These are phyloP conservation scores for Fusarium keratoplasticum DNA, from an alignment of 2,329 filamentous ascomycete species.

Conservation along the genomic window DNA sequence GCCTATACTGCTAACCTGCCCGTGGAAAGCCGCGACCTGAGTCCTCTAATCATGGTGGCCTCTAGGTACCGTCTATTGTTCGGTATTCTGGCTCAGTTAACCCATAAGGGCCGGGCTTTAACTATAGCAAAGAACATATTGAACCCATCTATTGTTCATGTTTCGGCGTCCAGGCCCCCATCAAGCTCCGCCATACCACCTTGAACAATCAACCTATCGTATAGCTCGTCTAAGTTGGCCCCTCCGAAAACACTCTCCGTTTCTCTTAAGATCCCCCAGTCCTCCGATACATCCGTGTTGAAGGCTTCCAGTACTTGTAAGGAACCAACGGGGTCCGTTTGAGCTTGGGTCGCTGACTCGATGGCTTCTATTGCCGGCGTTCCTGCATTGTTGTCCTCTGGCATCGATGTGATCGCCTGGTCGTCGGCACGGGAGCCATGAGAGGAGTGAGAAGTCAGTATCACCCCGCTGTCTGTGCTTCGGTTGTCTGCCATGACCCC, in stretches of 20 bases:
- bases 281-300: not conserved
- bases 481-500: not conserved
- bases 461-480: not conserved
- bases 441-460: not conserved
- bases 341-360: not conserved
- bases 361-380: not conserved
- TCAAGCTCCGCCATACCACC: not conserved
- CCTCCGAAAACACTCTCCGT: not conserved
- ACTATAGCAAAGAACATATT: too few species aligned
- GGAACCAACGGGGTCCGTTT: not conserved
- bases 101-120: too few species aligned
- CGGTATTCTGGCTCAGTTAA: too few species aligned
- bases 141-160: not conserved
- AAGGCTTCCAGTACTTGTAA: not conserved
- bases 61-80: not conserved
- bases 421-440: not conserved
- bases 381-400: not conserved
- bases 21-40: not conserved
- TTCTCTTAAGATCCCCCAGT: not conserved
- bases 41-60: not conserved
- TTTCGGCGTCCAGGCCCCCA: not conserved
- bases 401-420: not conserved
- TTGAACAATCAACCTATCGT: not conserved
- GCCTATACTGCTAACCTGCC: not conserved
- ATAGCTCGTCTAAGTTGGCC: not conserved